A percentile compares a stretch with the other conserved stretches of the same genome.
phyloP scores from a whole-genome alignment of 345 rosid genomes.

The Erucastrum elatum region DNA sequence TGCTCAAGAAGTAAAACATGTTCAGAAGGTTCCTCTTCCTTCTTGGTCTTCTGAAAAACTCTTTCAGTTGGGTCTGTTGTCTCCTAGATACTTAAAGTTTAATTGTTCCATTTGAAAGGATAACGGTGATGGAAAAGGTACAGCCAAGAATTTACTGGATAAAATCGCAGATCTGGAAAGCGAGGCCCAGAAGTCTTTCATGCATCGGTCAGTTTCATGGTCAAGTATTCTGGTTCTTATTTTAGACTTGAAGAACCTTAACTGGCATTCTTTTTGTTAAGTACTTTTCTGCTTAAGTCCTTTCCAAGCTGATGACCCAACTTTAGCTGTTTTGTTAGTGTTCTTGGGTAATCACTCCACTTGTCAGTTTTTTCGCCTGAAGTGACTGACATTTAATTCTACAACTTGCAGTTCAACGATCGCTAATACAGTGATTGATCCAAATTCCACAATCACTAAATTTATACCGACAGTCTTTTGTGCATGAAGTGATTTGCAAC shows the following conservation, averaged over 20 bases:
- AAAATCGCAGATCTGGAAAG: conserved; percentile 77
- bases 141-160: conserved; percentile 73
- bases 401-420: not conserved
- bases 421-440: conserved; percentile 5
- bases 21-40: conserved; percentile 63
- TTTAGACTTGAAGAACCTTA: conserved; percentile 11
- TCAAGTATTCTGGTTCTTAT: conserved; percentile 16
- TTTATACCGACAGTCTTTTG: conserved; percentile 12
- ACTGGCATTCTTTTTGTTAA: conserved; percentile 7
- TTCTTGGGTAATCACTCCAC: conserved; percentile 5
- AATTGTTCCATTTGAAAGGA: conserved; percentile 48
- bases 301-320: not conserved
- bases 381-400: not conserved
- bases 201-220: conserved; percentile 81
- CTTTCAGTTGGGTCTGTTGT: conserved; percentile 15
- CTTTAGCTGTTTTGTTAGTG: not conserved
- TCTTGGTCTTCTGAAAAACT: conserved; percentile 15
- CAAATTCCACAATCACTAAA: not conserved
- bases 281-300: conserved; percentile 9
- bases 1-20: conserved; percentile 48
- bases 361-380: not conserved
- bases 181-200: conserved; percentile 97
- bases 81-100: conserved; percentile 10
- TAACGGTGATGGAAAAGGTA: conserved; percentile 78
- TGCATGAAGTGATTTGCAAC: conserved; percentile 12